Evolutionary conservation across 164 flowering plant genomes (phyloP), one percentile per base, ranked within the genome.

Genomic region (Vitis amurensis): DNA sequence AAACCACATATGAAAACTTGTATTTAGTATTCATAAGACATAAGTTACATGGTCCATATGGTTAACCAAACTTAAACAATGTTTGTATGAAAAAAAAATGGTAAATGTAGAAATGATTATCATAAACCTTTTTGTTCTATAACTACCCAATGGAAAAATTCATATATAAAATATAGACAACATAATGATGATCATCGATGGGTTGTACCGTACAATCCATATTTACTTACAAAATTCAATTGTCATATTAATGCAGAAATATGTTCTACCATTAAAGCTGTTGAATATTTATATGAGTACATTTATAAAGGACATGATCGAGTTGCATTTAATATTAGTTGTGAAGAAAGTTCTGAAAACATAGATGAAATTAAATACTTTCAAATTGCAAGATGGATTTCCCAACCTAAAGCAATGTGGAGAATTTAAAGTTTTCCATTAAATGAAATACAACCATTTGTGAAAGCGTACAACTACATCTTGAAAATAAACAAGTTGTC

Each of bases 21-120:
- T 3, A 16, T 67, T 1, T 61, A 61, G 10, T 8, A 1, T 72
- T 79, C 4, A 1, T 9, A 8, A 37, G 65, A 7, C 68, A 59
- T 3, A 79, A 75, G 82, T 44, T 76, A 11, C 79, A 79, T 63
- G 79, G 79, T 0, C 77, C 82, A 14, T 76, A 70, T 72, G 77
- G 74, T 4, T 0, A 0, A 0, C 0, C 12, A 2, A 50, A 72
- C 6, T 19, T 27, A 4, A 2, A 62, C 0, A n/a, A 48, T 51
- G 30, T 60, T 0, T 70, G 79, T 29, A 76, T 73, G 74, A 63
- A n/a, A 14, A 64, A 73, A 23, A 23, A 23, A 23, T 1, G 27
- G 27, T 23, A 23, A 23, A 23, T 23, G 27, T 23, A 23, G 27
- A 23, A 23, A 23, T 55, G 64, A 44, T 0, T 44, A 8, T 0